phyloP scores from a whole-genome alignment of 2,329 filamentous ascomycete species.

The Microcyclospora pomicola region DNA sequence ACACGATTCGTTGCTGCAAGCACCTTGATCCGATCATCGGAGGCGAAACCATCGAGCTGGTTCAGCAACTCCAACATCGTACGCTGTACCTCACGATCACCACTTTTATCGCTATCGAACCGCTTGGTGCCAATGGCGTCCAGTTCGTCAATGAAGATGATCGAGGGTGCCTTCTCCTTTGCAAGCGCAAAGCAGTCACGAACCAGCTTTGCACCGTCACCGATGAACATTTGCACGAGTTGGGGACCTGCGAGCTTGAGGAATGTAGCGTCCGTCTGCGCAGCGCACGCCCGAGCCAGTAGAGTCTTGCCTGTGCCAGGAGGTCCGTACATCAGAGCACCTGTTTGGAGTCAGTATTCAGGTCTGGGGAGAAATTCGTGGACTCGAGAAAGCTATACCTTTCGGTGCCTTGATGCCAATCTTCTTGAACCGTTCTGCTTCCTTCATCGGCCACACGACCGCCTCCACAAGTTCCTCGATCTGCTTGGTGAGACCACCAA shows the following conservation, averaged over 20 bases:
- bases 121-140: slow-evolving; percentile 98
- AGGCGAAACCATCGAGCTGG: slow-evolving; percentile 95
- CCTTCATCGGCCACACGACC: slow-evolving; percentile 99
- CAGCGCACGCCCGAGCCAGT: slow-evolving; percentile 86
- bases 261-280: slow-evolving; percentile 96
- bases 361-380: not conserved
- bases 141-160: slow-evolving; percentile 98
- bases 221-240: slow-evolving; percentile 98
- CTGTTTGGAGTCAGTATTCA: slow-evolving; percentile 32
- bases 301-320: slow-evolving; percentile 85
- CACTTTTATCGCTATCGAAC: slow-evolving; percentile 96
- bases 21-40: slow-evolving; percentile 87
- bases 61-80: slow-evolving; percentile 99
- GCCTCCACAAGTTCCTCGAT: slow-evolving; percentile 98
- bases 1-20: slow-evolving; percentile 98
- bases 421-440: slow-evolving; percentile 97
- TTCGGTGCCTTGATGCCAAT: slow-evolving; percentile 99
- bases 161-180: slow-evolving; percentile 96
- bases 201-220: slow-evolving; percentile 93
- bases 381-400: slow-evolving; percentile 39
- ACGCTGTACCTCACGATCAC: slow-evolving; percentile 92
- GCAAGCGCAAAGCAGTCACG: slow-evolving; percentile 94
- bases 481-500: slow-evolving; percentile 94
- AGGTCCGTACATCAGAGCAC: slow-evolving; percentile 94
- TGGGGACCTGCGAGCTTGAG: slow-evolving; percentile 95